Evolutionary conservation across 2,329 filamentous ascomycete species (phyloP).

Genomic region (Clarireedia sp.): DNA sequence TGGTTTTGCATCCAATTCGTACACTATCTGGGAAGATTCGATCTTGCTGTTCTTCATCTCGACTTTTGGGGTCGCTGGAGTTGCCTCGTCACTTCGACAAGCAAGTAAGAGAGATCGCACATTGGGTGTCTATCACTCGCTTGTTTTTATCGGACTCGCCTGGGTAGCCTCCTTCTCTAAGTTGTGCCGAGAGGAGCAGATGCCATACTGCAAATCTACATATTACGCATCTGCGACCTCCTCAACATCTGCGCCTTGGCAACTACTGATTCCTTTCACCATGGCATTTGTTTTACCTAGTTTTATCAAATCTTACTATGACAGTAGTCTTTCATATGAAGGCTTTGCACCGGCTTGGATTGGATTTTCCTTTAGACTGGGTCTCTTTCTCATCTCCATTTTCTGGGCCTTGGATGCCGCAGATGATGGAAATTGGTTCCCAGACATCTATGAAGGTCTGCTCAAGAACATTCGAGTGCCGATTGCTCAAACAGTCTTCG

Average conservation of each 20-base stretch:
- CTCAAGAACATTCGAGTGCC: constrained; percentile 70
- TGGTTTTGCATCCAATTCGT: constrained; percentile 95
- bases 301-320: constrained; percentile 72
- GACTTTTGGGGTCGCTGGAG: constrained; percentile 73
- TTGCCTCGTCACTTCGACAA: constrained; percentile 68
- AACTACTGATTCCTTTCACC: constrained; percentile 71
- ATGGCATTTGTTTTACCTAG: constrained; percentile 64
- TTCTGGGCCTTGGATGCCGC: constrained; percentile 90
- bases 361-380: constrained; percentile 66
- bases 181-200: constrained; percentile 94
- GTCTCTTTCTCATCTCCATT: constrained; percentile 64
- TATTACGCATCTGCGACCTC: constrained; percentile 91
- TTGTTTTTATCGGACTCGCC: constrained; percentile 72
- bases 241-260: constrained; percentile 88
- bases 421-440: constrained; percentile 77
- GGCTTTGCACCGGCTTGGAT: constrained; percentile 81
- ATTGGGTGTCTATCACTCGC: constrained; percentile 75
- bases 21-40: constrained; percentile 97
- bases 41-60: constrained; percentile 87
- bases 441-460: constrained; percentile 44
- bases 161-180: constrained; percentile 80
- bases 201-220: constrained; percentile 91
- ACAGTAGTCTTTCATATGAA: constrained; percentile 77
- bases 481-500: constrained; percentile 73
- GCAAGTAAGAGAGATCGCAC: constrained; percentile 58